Conservation (phyloP, 176 grass and related monocot species). For the Ananas comosus region DNA sequence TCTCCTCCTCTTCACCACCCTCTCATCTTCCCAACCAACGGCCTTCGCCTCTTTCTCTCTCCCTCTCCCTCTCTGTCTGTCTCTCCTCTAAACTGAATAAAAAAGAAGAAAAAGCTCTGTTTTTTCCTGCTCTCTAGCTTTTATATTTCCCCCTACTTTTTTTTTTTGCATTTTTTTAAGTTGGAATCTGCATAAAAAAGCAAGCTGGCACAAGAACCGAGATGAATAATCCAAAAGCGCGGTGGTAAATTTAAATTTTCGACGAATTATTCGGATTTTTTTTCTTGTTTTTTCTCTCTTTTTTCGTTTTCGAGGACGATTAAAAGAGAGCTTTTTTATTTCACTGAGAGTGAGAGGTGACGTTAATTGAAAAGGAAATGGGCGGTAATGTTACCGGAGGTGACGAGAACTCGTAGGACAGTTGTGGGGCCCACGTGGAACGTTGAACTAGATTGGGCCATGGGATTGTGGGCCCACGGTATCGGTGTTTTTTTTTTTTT, state of each 20-base stretch:
- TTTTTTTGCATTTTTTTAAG: neutral
- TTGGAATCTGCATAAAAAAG: neutral
- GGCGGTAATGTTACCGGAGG: no score
- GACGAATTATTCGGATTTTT: neutral
- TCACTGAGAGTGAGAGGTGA: no score
- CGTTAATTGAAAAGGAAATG: no score
- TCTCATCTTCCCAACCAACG: conserved; percentile 11
- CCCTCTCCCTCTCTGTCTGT: neutral
- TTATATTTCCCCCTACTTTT: conserved; percentile 3
- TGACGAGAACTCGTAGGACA: no score
- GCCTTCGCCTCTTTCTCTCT: neutral
- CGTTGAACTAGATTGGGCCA: no score
- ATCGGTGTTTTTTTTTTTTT: no score
- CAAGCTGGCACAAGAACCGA: neutral
- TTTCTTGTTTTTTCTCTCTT: no score
- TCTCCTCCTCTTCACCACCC: conserved; percentile 9
- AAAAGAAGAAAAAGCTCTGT: no score
- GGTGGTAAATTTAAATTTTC: neutral
- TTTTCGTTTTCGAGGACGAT: no score
- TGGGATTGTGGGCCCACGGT: no score
- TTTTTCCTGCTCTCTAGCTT: neutral
- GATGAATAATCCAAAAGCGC: neutral
- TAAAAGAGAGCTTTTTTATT: no score
- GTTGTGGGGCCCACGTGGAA: no score
- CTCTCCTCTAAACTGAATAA: conserved; percentile 1